phyloP scores from a whole-genome alignment of 805 yeast genomes.

The Gaillardinia entomophila region DNA sequence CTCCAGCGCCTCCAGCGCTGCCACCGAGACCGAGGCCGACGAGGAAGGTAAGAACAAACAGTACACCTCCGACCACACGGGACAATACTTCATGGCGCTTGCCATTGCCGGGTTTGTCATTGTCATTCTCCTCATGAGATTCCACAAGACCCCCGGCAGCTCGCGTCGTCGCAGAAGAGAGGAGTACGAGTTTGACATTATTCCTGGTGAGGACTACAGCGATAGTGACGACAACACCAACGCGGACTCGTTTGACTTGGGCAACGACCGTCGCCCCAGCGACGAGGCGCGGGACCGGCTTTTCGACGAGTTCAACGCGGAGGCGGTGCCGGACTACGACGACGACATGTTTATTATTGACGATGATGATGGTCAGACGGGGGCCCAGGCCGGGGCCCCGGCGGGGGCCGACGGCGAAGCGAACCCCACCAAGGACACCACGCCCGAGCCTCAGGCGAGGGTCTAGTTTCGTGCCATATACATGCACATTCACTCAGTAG shows the following conservation, averaged over 20 bases:
- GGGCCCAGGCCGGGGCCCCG: no score
- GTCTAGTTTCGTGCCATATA: no score
- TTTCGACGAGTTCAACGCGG: constrained; percentile 36
- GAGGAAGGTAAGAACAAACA: constrained; percentile 30
- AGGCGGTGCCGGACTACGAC: constrained; percentile 29
- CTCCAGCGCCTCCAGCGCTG: constrained; percentile 1
- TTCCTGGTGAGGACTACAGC: constrained; percentile 56
- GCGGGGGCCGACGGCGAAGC: no score
- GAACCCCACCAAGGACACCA: no score
- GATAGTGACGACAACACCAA: constrained; percentile 29
- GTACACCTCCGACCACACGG: constrained; percentile 39
- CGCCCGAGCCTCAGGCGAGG: no score
- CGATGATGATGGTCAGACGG: constrained; percentile 37
- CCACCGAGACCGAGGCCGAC: constrained; percentile 20
- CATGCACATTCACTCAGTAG: no score
- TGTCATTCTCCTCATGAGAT: constrained; percentile 41
- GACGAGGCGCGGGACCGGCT: constrained; percentile 36
- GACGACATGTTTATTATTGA: constrained; percentile 37
- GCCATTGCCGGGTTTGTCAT: constrained; percentile 53
- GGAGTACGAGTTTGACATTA: constrained; percentile 71
- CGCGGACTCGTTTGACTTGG: constrained; percentile 30
- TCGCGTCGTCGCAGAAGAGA: constrained; percentile 58
- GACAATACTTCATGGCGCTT: constrained; percentile 56
- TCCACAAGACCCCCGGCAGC: constrained; percentile 36
- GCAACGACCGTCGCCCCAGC: constrained; percentile 13